Evolutionary conservation across 2,329 filamentous ascomycete genomes (phyloP).

Genomic region (Laburnicola sp.): DNA sequence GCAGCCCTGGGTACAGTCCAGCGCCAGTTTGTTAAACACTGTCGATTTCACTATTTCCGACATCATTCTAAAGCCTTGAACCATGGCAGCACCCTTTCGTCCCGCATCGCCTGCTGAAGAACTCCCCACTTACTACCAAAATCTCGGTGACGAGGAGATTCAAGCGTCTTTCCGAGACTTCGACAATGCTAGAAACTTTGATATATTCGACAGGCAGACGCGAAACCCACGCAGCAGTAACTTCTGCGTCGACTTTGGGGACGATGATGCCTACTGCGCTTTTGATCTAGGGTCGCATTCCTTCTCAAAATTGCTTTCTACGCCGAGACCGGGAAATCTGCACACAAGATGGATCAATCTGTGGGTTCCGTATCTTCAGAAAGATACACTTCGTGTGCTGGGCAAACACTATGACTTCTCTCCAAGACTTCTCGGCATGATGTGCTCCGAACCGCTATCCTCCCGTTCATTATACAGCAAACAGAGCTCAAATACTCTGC

Average conservation of each 20-base stretch:
- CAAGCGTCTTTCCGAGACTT: slow-evolving; percentile 56
- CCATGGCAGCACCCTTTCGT: slow-evolving; percentile 35
- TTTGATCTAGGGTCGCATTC: slow-evolving; percentile 55
- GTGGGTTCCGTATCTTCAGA: slow-evolving; percentile 67
- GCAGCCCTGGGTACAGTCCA: background rate
- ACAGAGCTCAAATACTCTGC: slow-evolving; percentile 39
- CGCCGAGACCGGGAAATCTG: slow-evolving; percentile 52
- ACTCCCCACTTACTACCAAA: slow-evolving; percentile 41
- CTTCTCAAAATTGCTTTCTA: slow-evolving; percentile 43
- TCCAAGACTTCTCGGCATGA: slow-evolving; percentile 64
- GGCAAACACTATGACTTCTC: slow-evolving; percentile 70
- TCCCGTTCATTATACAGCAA: slow-evolving; percentile 26
- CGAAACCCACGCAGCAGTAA: slow-evolving; percentile 53
- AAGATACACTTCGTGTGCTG: slow-evolving; percentile 58
- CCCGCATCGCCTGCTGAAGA: slow-evolving; percentile 32
- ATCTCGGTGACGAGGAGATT: slow-evolving; percentile 40
- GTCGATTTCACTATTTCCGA: background rate
- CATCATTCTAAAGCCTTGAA: background rate
- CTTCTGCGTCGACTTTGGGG: slow-evolving; percentile 68
- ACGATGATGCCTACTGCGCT: slow-evolving; percentile 58
- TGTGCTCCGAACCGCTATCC: slow-evolving; percentile 59
- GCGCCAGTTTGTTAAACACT: background rate
- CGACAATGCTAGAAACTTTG: slow-evolving; percentile 55
- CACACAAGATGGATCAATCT: slow-evolving; percentile 76
- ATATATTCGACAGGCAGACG: slow-evolving; percentile 49